Evolutionary conservation across 2,329 filamentous ascomycete genomes (phyloP), one percentile per base, ranked within the genome.

Genomic region (Fulvia fulva): DNA sequence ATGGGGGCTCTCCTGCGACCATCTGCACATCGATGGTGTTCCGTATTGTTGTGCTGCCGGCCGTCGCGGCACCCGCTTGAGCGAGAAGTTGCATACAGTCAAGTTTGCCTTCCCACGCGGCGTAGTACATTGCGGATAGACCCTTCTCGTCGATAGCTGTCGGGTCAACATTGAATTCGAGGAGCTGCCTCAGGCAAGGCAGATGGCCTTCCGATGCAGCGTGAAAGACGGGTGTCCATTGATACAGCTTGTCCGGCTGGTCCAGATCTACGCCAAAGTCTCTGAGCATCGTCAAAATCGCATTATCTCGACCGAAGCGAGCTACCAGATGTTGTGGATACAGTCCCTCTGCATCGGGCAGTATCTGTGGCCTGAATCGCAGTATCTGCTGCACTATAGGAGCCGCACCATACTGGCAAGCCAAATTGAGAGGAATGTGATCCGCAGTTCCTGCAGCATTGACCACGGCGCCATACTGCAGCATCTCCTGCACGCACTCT

Each of bases 241-340:
- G 91, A 67, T 97, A 97, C 16, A 99, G 81, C 75, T 96, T 97
- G 74, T 99, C 94, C 30, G 90, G 81, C 72, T 97, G 92, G 68
- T 99, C 86, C 45, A 99, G 81, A 71, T 99, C 87, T 22, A 91
- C 93, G 1, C 92, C 92, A 68, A 94, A 92, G 52, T 88, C 81
- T 71, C 91, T 88, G 12, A 99, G 80, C 41, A 97, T 80, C 14
- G 92, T 77, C 11, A 97, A 80, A 26, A 97, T 82, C 55, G 90
- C 82, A 1, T 91, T 89, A 0, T 86, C 89, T 69, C 92, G 87
- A 2, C 91, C 91, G 28, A 93, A 94, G 56, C 94, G 84, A 23
- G 94, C 93, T 21, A 97, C 93, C 32, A 97, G 83, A 75, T 99
- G 94, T 71, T 97, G 94, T n/a, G 94, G 94, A 71, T 90, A 99